Evolutionary conservation across 2,329 filamentous ascomycete species (phyloP), one percentile per base, ranked within the genome.

Genomic region (Myriosclerotinia duriaeana): DNA sequence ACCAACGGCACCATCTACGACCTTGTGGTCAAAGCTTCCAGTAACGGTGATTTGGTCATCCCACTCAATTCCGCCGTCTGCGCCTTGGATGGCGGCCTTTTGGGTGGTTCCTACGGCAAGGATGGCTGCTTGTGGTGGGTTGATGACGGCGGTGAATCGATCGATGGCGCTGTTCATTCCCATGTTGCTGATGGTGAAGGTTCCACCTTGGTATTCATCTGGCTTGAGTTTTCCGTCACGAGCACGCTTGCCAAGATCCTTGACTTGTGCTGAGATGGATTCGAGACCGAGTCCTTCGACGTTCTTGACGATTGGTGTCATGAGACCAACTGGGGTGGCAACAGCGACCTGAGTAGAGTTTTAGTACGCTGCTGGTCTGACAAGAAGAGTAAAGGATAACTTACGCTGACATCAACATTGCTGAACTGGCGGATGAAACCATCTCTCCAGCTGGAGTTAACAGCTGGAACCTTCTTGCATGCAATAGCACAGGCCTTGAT

Each of bases 101-200:
- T 91, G 91, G 74, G 92, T 93, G 72, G 93, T 96, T 76, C 96
- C 95, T 68, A 99, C 91, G 65, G 95, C 94, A 71, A 99, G 85
- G 78, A 99, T 99, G 77, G 88, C 90, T 65, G 95, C 91, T 84
- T 99, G 96, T 64, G 95, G 95, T 72, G 96, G 95, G 87, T 99
- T 99, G 86, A 99, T 97, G 77, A 99, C 91, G 73, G 95, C 95
- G 63, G 95, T 98, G 83, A 99, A 99, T 79, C 93, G 88, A 82
- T 98, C 93, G 70, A 99, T 89, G 61, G 95, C 94, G 58, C 89
- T 78, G 87, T 99, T 99, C 95, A 99, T 99, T 80, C 95, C 95
- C 95, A 99, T 96, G 88, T 99, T 99, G 83, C 92, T 96, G 82
- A 99, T 98, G 80, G 94, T 97, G 82, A 99, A 97, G 78, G 92